Evolutionary conservation across 2,329 filamentous ascomycete species (phyloP).

Genomic region (Colletotrichum shisoi): DNA sequence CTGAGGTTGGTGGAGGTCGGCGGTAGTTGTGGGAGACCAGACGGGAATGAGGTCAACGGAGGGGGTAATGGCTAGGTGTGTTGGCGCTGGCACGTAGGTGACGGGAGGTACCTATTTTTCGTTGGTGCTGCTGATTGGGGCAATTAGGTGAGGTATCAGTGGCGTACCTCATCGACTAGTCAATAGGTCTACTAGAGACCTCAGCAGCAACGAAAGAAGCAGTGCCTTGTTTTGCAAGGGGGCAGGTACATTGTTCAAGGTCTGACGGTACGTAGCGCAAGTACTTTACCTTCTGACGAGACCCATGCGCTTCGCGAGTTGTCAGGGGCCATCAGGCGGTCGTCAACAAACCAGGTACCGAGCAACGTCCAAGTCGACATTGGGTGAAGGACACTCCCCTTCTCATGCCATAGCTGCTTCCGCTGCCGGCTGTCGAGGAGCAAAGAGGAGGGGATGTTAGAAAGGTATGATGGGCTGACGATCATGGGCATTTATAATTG

Average conservation of each 20-base stretch:
- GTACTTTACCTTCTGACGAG: not conserved
- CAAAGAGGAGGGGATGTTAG: not conserved
- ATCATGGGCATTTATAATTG: not conserved
- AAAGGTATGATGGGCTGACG: not conserved
- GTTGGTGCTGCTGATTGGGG: constrained; percentile 6
- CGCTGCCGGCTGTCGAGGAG: constrained; percentile 5
- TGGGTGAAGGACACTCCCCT: not conserved
- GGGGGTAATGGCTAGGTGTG: constrained; percentile 22
- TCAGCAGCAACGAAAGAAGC: constrained; percentile 18
- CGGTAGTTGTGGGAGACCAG: constrained; percentile 33
- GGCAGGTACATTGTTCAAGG: not conserved
- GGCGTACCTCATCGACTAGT: too few relatives aligned
- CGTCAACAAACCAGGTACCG: constrained; percentile 14
- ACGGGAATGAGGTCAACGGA: constrained; percentile 37
- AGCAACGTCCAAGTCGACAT: not conserved
- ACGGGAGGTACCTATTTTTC: constrained; percentile 19
- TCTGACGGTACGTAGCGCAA: not conserved
- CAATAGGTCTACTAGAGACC: constrained; percentile 21
- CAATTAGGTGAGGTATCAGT: constrained; percentile 2
- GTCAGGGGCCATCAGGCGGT: not conserved
- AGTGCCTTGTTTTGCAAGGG: constrained; percentile 28
- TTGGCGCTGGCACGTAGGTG: constrained; percentile 24
- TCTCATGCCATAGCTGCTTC: constrained; percentile 21
- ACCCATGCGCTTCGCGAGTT: constrained; percentile 7
- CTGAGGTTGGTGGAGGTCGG: constrained; percentile 13